A percentile compares a stretch with the other conserved stretches of the same genome.
These are phyloP conservation scores for Stachybotrys echinatus DNA, from an alignment of 2,329 filamentous ascomycete species.

Conservation along the genomic window DNA sequence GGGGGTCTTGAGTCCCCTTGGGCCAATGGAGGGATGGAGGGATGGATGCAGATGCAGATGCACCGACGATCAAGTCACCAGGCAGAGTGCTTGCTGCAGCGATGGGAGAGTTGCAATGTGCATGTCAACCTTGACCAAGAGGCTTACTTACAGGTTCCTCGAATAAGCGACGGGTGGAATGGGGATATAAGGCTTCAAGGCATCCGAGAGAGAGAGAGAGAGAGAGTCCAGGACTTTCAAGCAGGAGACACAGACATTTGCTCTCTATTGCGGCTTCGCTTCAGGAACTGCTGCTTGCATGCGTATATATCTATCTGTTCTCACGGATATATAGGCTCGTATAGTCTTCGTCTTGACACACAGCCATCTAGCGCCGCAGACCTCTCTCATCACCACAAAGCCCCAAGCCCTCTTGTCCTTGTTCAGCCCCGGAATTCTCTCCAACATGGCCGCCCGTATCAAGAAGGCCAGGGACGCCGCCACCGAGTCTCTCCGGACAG, in stretches of 20 bases:
- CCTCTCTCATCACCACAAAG: not conserved
- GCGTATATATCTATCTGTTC: too few relatives aligned
- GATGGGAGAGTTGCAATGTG: too few relatives aligned
- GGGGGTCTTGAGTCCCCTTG: not conserved
- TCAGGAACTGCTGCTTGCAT: too few relatives aligned
- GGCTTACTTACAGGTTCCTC: too few relatives aligned
- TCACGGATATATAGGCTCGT: too few relatives aligned
- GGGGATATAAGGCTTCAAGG: too few relatives aligned
- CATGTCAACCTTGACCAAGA: not conserved
- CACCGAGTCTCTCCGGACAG: constrained; percentile 14
- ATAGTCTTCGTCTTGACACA: too few relatives aligned
- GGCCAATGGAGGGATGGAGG: not conserved
- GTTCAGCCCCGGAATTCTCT: not conserved
- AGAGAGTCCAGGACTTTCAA: too few relatives aligned
- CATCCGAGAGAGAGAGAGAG: too few relatives aligned
- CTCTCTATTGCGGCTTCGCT: too few relatives aligned
- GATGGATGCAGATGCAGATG: not conserved
- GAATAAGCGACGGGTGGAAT: too few relatives aligned
- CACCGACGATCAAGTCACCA: not conserved
- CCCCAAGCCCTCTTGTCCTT: not conserved
- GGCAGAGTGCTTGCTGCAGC: not conserved
- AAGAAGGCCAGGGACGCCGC: constrained; percentile 11
- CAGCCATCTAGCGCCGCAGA: not conserved
- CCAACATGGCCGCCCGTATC: not conserved
- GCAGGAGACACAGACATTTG: too few relatives aligned